Evolutionary conservation across 2,329 filamentous ascomycete species (phyloP).

Genomic region (Aspergillus spinulosporus): DNA sequence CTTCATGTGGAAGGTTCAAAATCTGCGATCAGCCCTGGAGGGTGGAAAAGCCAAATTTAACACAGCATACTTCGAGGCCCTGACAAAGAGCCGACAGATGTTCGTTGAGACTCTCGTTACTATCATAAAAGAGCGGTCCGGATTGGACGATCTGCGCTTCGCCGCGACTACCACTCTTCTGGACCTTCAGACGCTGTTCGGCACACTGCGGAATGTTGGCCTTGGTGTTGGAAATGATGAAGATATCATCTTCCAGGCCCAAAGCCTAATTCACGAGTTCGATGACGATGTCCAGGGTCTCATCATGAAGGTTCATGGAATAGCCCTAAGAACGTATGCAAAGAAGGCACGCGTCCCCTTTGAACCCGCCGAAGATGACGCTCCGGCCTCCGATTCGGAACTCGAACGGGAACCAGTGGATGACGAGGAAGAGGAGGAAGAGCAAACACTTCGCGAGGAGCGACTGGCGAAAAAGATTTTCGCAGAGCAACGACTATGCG

Average conservation of each 20-base stretch:
- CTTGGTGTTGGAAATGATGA: slow-evolving; percentile 41
- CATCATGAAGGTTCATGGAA: slow-evolving; percentile 74
- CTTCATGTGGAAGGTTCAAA: slow-evolving; percentile 87
- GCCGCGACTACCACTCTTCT: slow-evolving; percentile 74
- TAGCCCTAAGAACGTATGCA: slow-evolving; percentile 73
- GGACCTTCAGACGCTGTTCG: slow-evolving; percentile 79
- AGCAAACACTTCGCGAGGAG: slow-evolving; percentile 46
- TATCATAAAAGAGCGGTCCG: slow-evolving; percentile 52
- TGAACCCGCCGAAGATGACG: slow-evolving; percentile 65
- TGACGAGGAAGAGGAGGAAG: slow-evolving; percentile 39
- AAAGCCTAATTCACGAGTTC: slow-evolving; percentile 68
- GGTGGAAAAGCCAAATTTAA: slow-evolving; percentile 58
- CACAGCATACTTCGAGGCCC: slow-evolving; percentile 64
- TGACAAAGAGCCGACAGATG: slow-evolving; percentile 61
- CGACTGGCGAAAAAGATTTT: slow-evolving; percentile 67
- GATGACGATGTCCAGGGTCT: slow-evolving; percentile 62
- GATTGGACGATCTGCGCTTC: slow-evolving; percentile 74
- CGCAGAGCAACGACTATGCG: slow-evolving; percentile 82
- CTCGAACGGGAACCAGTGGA: slow-evolving; percentile 58
- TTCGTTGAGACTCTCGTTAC: slow-evolving; percentile 52
- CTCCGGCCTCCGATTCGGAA: slow-evolving; percentile 65
- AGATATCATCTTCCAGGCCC: slow-evolving; percentile 56
- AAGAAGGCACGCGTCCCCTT: slow-evolving; percentile 57
- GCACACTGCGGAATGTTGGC: slow-evolving; percentile 62
- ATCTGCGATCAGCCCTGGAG: slow-evolving; percentile 57